Percentiles rank a stretch among this genome's conserved stretches.
Conservation (phyloP, 768 basidiomycete genomes). For the Gautieria morchelliformis region DNA sequence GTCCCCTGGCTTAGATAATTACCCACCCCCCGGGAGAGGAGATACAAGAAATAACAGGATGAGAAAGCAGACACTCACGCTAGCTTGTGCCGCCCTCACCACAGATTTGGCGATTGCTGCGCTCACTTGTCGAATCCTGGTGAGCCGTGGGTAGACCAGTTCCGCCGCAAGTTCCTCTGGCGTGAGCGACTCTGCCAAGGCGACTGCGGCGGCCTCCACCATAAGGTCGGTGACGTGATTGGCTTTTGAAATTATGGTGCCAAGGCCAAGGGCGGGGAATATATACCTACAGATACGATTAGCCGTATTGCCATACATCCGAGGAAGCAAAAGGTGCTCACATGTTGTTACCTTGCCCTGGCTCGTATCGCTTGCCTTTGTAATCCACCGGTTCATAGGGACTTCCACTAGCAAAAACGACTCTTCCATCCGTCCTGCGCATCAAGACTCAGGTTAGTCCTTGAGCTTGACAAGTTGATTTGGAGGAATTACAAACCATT, state of each 20-base stretch:
- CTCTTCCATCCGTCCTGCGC: constrained; percentile 2
- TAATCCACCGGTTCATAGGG: constrained; percentile 27
- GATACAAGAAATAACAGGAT: too few species aligned
- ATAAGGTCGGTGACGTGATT: constrained; percentile 27
- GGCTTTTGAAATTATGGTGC: constrained; percentile 22
- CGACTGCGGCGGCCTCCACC: constrained; percentile 29
- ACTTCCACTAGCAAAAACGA: constrained; percentile 30
- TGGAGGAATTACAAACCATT: constrained; percentile 10
- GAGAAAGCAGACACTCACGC: constrained; percentile 12
- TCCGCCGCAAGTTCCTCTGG: constrained; percentile 23
- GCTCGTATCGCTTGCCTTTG: constrained; percentile 21
- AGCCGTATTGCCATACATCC: neutral
- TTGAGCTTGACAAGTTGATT: too few species aligned
- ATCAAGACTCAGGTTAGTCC: neutral
- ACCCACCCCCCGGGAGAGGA: neutral
- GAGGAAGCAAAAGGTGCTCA: constrained; percentile 3
- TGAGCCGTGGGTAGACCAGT: constrained; percentile 31
- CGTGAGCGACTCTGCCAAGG: constrained; percentile 25
- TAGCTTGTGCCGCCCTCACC: constrained; percentile 26
- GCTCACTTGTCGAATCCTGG: constrained; percentile 29
- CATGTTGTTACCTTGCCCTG: constrained; percentile 37
- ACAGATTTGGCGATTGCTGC: constrained; percentile 26
- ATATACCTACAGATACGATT: constrained; percentile 9
- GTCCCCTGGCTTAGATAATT: neutral
- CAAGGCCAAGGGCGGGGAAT: constrained; percentile 20